A percentile compares a stretch with the other conserved stretches of the same genome.
Evolutionary conservation across 2,329 filamentous ascomycete genomes (phyloP).

Genomic region (Exophiala viscosa): DNA sequence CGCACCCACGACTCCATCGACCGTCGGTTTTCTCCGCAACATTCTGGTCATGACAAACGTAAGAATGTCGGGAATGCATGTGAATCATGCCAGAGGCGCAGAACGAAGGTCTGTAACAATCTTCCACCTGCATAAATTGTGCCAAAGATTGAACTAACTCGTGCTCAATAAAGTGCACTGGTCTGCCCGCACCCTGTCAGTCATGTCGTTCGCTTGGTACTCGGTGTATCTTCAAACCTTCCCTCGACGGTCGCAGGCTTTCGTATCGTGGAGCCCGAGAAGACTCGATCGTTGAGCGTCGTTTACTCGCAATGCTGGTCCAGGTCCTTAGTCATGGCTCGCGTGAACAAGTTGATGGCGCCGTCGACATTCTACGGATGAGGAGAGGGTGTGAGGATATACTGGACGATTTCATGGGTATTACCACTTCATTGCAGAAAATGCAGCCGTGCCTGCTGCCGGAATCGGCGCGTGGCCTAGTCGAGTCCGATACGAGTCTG

Average conservation of each 20-base stretch:
- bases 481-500: too few species aligned
- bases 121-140: not conserved
- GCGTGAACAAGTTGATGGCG: not conserved
- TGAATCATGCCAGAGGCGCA: slow-evolving; percentile 27
- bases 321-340: not conserved
- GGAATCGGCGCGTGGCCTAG: too few species aligned
- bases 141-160: not conserved
- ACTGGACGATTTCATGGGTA: too few species aligned
- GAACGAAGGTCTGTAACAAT: slow-evolving; percentile 15
- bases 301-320: not conserved
- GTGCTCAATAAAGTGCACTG: not conserved
- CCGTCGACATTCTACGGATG: not conserved
- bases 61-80: not conserved
- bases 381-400: not conserved
- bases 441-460: too few species aligned
- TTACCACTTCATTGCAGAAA: too few species aligned
- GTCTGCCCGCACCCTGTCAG: not conserved
- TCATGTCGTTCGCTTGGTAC: not conserved
- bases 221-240: not conserved
- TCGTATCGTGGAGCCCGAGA: not conserved
- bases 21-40: too few species aligned
- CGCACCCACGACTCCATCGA: too few species aligned
- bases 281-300: not conserved
- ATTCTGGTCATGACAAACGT: too few species aligned
- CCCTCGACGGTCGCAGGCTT: not conserved